phyloP scores from a whole-genome alignment of 345 rosid species.

The Citrus unshiu region DNA sequence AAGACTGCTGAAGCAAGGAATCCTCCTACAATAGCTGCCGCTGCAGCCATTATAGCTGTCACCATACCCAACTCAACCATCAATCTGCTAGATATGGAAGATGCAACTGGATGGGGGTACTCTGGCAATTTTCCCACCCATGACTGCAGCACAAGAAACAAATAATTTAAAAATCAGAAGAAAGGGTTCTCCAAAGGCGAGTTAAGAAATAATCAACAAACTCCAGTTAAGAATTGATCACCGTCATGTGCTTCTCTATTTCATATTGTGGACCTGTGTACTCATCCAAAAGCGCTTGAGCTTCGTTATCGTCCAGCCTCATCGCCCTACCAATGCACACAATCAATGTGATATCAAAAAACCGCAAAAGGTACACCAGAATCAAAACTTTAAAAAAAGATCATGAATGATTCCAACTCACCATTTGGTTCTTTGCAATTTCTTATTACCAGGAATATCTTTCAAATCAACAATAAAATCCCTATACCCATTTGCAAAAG shows the following conservation, averaged over 20 bases:
- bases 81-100: constrained; percentile 92
- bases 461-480: constrained; percentile 76
- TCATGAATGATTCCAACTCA: constrained; percentile 14
- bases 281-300: constrained; percentile 58
- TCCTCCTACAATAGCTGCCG: constrained; percentile 83
- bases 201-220: constrained; percentile 3
- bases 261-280: constrained; percentile 66
- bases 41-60: constrained; percentile 79
- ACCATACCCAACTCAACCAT: constrained; percentile 95
- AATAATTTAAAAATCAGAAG: not conserved
- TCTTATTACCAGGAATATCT: constrained; percentile 82
- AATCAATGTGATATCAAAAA: not conserved
- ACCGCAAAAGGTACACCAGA: not conserved
- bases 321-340: constrained; percentile 53
- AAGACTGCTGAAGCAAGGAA: constrained; percentile 83
- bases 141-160: constrained; percentile 48
- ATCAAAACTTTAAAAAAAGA: constrained; percentile 1
- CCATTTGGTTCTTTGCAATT: constrained; percentile 90
- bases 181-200: not conserved
- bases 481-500: constrained; percentile 30
- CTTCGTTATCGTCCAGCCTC: constrained; percentile 59
- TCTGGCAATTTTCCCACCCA: constrained; percentile 72
- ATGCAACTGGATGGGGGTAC: constrained; percentile 80
- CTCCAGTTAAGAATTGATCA: constrained; percentile 30
- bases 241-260: constrained; percentile 74